These are phyloP conservation scores for Gossypium thurberi DNA, from an alignment of 345 rosid genomes.

Conservation along the genomic window DNA sequence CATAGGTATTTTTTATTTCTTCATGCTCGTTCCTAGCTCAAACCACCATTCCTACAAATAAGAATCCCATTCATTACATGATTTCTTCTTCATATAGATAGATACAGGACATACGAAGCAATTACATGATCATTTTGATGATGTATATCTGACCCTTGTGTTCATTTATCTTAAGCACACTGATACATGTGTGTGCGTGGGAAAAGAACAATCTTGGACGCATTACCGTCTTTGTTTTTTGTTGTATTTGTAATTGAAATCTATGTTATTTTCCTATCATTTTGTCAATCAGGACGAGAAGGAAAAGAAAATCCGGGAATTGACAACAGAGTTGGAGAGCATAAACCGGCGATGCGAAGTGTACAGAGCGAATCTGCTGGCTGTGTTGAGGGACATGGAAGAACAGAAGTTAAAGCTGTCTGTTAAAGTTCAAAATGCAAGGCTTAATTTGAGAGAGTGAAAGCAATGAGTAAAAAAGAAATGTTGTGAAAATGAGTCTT, in stretches of 20 bases:
- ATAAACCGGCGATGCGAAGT: slow-evolving; percentile 62
- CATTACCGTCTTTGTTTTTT: neutral
- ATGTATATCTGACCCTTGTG: too few relatives aligned
- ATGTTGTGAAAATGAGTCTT: neutral
- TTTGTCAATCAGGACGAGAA: slow-evolving; percentile 46
- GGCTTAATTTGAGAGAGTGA: slow-evolving; percentile 73
- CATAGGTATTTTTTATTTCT: neutral
- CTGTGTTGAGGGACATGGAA: slow-evolving; percentile 79
- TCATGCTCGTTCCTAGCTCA: neutral
- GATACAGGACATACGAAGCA: neutral
- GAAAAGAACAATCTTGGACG: neutral
- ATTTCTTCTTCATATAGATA: neutral
- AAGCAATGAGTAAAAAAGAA: neutral
- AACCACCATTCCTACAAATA: neutral
- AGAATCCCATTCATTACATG: neutral
- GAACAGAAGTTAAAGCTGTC: slow-evolving; percentile 76
- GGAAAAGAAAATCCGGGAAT: slow-evolving; percentile 54
- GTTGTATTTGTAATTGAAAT: neutral
- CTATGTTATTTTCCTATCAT: neutral
- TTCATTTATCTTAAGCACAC: too few relatives aligned
- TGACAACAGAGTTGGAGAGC: slow-evolving; percentile 58
- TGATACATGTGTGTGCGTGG: too few relatives aligned
- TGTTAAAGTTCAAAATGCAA: slow-evolving; percentile 77
- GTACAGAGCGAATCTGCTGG: slow-evolving; percentile 55
- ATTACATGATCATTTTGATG: neutral